A percentile compares a stretch with the other conserved stretches of the same genome.
Evolutionary conservation across 495 filamentous ascomycete species (phyloP).

Genomic region (Trichoderma asperelloides): DNA sequence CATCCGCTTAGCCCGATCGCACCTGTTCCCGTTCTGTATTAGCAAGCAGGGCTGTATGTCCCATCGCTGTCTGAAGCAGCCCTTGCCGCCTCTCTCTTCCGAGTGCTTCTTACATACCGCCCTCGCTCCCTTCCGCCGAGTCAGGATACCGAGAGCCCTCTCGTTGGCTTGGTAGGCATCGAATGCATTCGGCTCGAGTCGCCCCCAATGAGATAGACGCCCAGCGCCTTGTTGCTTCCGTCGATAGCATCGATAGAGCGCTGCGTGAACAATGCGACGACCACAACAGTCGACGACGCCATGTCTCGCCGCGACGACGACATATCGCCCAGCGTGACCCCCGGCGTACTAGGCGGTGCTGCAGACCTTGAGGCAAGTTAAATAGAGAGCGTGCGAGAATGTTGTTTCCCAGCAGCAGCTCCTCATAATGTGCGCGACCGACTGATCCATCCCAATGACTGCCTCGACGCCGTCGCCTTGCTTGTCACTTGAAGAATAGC

Average conservation of each 20-base stretch:
- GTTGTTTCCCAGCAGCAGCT: too few species aligned
- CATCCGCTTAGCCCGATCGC: too few species aligned
- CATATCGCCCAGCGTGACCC: background rate
- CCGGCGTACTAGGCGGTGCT: background rate
- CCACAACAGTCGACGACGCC: background rate
- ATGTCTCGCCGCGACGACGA: constrained; percentile 1
- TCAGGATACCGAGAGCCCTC: background rate
- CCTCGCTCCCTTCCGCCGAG: background rate
- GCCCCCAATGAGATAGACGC: background rate
- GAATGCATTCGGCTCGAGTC: background rate
- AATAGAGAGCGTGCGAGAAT: background rate
- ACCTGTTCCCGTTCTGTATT: background rate
- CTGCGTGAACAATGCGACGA: background rate
- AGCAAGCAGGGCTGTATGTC: background rate
- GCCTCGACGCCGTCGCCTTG: background rate
- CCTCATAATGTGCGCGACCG: too few species aligned
- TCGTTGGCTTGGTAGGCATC: background rate
- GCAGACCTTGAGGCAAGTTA: background rate
- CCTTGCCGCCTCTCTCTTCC: background rate
- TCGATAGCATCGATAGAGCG: background rate
- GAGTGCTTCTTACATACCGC: background rate
- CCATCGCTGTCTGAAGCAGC: too few species aligned
- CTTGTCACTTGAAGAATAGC: background rate
- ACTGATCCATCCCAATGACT: too few species aligned
- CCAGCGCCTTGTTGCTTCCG: background rate